phyloP scores from a whole-genome alignment of 192 early-diverging fungal species.

The Geranomyces michiganensis region DNA sequence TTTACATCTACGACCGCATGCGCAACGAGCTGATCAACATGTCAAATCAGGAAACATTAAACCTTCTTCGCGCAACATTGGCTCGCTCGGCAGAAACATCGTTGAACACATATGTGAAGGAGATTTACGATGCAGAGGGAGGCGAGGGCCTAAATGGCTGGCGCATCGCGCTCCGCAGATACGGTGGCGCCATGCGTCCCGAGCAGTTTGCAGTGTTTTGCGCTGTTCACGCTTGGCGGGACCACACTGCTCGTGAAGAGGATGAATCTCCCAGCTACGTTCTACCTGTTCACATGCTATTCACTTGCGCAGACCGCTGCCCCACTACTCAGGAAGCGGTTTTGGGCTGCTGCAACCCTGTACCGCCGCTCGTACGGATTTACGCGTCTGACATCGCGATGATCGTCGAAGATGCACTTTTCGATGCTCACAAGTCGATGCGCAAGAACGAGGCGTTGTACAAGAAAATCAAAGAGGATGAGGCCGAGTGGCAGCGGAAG shows the following conservation, averaged over 20 bases:
- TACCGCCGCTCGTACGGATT: constrained; percentile 84
- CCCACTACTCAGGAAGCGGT: constrained; percentile 72
- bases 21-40: constrained; percentile 75
- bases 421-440: constrained; percentile 18
- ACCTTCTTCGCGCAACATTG: constrained; percentile 66
- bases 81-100: constrained; percentile 71
- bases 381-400: constrained; percentile 73
- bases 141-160: constrained; percentile 84
- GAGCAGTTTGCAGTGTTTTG: constrained; percentile 81
- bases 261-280: constrained; percentile 91
- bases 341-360: constrained; percentile 73
- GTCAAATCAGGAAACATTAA: constrained; percentile 65
- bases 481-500: constrained; percentile 33
- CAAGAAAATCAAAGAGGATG: constrained; percentile 25
- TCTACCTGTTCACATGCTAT: constrained; percentile 88
- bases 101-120: constrained; percentile 75
- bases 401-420: constrained; percentile 38
- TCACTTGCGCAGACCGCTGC: constrained; percentile 69
- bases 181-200: constrained; percentile 40
- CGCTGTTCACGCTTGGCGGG: constrained; percentile 91
- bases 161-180: constrained; percentile 67
- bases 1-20: constrained; percentile 94
- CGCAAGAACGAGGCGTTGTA: constrained; percentile 22
- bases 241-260: constrained; percentile 85
- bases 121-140: constrained; percentile 76